Base-by-base conservation (phyloP, 805 yeast species). In the Debaryomyces castellii region DNA sequence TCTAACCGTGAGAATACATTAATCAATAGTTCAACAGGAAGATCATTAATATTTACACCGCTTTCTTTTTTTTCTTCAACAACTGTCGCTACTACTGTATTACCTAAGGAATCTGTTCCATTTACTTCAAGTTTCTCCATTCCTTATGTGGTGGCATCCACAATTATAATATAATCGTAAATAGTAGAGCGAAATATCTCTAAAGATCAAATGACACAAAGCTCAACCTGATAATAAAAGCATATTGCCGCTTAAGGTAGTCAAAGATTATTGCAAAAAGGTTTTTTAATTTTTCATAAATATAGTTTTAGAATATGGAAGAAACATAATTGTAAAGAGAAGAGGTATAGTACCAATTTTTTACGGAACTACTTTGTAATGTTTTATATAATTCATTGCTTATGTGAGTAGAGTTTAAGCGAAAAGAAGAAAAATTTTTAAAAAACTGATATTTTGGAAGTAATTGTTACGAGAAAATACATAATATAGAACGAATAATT, bases 21-120 rank as follows among this genome's bases (percentile, higher is more conserved):
- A 43, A 75, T 69, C 42, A 80, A 57, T 1, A 78, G 47, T 52
- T 80, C 85, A 2, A 62, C 43, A 2, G 84, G 83, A n/a, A 79
- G 58, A 16, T 66, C 67, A 50, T 63, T 61, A 32, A 67, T 53
- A n/a, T 47, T 39, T 25, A 45, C 9, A 21, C 25, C 36, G 11
- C 34, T 8, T 16, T 17, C 18, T 30, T 30, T 30, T 23, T 23
- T 16, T 14, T 23, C 30, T 8, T 11, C 22, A 6, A 16, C 20
- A 23, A 17, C 5, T 23, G n/a, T 12, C 5, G 23, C 32, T 14
- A 24, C 32, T 14, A 24, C 17, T 16, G 58, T 54, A 43, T 61
- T 61, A 14, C 65, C 66, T 32, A 59, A 51, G n/a, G 53, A 28
- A 45, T 61, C 63, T 28, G 46, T 21, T 17, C 12, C 18, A 21